Evolutionary conservation across 2,329 filamentous ascomycete species (phyloP).

Genomic region (Phaeophleospora eucalypticola): DNA sequence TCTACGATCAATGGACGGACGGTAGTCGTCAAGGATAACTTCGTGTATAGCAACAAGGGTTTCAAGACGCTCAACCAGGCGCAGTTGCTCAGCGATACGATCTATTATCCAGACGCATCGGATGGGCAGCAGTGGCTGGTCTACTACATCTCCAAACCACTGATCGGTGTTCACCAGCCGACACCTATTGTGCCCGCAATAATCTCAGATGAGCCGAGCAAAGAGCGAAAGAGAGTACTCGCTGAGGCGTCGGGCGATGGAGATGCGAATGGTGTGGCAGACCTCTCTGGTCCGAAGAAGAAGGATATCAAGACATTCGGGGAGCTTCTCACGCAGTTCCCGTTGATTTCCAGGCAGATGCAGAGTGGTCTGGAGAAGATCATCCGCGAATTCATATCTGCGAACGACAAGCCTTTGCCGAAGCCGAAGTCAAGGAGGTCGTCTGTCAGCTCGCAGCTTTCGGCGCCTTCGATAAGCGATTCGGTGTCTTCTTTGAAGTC

Average conservation of each 20-base stretch:
- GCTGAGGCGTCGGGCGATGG: slow-evolving; percentile 27
- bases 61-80: slow-evolving; percentile 91
- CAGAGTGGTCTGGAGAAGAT: slow-evolving; percentile 83
- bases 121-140: slow-evolving; percentile 93
- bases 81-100: slow-evolving; percentile 73
- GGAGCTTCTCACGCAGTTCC: slow-evolving; percentile 85
- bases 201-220: slow-evolving; percentile 35
- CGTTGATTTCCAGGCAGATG: slow-evolving; percentile 95
- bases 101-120: slow-evolving; percentile 85
- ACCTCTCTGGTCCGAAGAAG: slow-evolving; percentile 58
- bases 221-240: slow-evolving; percentile 30
- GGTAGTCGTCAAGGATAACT: slow-evolving; percentile 88
- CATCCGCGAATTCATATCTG: slow-evolving; percentile 81
- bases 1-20: slow-evolving; percentile 88
- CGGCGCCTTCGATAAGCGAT: slow-evolving; percentile 31
- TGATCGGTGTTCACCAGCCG: slow-evolving; percentile 79
- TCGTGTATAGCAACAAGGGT: slow-evolving; percentile 96
- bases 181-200: slow-evolving; percentile 65
- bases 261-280: slow-evolving; percentile 17
- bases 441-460: slow-evolving; percentile 34
- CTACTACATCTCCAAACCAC: slow-evolving; percentile 88
- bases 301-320: slow-evolving; percentile 90
- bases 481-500: slow-evolving; percentile 34
- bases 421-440: slow-evolving; percentile 32
- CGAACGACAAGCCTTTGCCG: slow-evolving; percentile 79